Percentiles rank a stretch among this genome's conserved stretches.
Evolutionary conservation across 1,284 basidiomycete genomes (phyloP).

Genomic region (Puccinia horiana): DNA sequence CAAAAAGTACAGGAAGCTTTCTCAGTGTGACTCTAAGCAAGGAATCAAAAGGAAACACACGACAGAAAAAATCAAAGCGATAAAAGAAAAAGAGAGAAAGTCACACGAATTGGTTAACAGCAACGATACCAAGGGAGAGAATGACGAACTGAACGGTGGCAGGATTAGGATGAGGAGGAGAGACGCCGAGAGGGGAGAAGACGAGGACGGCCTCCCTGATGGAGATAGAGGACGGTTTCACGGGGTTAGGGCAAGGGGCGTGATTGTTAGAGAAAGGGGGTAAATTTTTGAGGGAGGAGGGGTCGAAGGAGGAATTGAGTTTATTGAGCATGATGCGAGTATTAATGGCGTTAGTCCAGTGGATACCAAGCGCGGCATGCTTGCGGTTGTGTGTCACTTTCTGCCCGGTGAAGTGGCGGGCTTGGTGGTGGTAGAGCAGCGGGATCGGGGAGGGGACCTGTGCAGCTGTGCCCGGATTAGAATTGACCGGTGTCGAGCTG

Average conservation of each 20-base stretch:
- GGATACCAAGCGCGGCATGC: constrained; percentile 78
- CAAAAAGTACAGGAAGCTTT: too few species aligned
- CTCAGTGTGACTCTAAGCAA: too few species aligned
- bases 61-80: not conserved
- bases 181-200: constrained; percentile 31
- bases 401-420: constrained; percentile 68
- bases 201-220: constrained; percentile 36
- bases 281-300: not conserved
- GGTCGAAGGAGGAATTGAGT: constrained; percentile 60
- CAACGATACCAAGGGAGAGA: constrained; percentile 15
- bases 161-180: not conserved
- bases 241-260: not conserved
- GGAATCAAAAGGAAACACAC: not conserved
- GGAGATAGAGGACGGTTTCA: not conserved
- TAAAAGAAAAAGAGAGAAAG: not conserved
- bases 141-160: constrained; percentile 38
- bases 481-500: constrained; percentile 4
- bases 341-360: constrained; percentile 88
- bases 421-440: constrained; percentile 71
- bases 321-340: constrained; percentile 76
- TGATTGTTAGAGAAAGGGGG: not conserved
- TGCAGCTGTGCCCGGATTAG: constrained; percentile 47
- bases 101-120: constrained; percentile 18
- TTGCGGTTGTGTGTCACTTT: constrained; percentile 65
- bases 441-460: constrained; percentile 53